phyloP scores from a whole-genome alignment of 345 rosid species.

The Linum tenue region DNA sequence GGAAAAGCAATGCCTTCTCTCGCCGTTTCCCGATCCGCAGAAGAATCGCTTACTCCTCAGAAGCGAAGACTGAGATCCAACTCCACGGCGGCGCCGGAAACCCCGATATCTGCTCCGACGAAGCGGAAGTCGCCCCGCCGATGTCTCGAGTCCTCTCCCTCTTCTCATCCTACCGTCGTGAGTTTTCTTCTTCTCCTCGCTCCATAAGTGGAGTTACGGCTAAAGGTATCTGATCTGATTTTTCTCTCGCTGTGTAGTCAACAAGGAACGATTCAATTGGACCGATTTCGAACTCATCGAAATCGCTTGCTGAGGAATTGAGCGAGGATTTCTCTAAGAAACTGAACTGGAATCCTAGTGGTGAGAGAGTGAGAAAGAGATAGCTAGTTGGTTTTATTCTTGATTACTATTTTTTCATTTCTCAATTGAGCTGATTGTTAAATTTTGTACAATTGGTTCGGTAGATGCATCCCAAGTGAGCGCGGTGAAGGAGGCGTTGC shows the following conservation, averaged over 20 bases:
- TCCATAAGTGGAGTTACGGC: not conserved
- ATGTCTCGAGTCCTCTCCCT: not conserved
- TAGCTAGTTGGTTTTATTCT: not conserved
- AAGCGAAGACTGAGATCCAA: conserved; percentile 8
- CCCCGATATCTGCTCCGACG: not conserved
- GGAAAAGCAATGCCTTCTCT: too few species aligned
- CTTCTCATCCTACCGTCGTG: not conserved
- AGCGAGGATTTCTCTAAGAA: conserved; percentile 20
- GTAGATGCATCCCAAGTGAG: conserved; percentile 53
- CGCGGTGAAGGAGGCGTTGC: conserved; percentile 66
- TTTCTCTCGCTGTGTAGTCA: not conserved
- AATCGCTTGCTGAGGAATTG: conserved; percentile 21
- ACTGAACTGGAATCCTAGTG: conserved; percentile 57
- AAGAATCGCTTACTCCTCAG: not conserved
- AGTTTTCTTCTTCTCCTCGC: not conserved
- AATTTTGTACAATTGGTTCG: not conserved
- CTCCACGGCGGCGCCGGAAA: conserved; percentile 2
- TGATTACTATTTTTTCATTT: not conserved
- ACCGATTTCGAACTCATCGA: not conserved
- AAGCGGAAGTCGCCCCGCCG: conserved; percentile 7
- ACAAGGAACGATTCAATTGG: not conserved
- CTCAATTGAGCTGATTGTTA: not conserved
- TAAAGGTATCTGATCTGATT: not conserved
- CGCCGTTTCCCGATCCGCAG: too few species aligned
- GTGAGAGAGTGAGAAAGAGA: conserved; percentile 17